Conservation (phyloP, 164 flowering plant species). For the Magnolia kwangsiensis region DNA sequence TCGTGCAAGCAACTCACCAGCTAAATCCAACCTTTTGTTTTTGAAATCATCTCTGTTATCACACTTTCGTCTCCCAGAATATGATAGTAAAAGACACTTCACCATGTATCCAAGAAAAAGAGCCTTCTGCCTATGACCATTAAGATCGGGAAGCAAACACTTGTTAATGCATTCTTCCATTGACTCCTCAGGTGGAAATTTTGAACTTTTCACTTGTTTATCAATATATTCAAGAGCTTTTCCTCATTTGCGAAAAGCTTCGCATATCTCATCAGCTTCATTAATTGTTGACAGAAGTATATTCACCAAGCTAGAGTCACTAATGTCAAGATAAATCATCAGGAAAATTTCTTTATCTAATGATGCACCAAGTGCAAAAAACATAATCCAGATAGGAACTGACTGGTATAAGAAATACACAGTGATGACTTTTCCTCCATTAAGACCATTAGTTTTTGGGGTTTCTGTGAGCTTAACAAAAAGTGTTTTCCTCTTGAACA, state of each 20-base stretch:
- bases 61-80: conserved; percentile 54
- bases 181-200: conserved; percentile 61
- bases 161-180: conserved; percentile 42
- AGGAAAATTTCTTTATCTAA: conserved; percentile 73
- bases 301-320: conserved; percentile 49
- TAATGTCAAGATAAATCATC: conserved; percentile 44
- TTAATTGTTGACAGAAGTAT: conserved; percentile 65
- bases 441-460: conserved; percentile 34
- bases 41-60: conserved; percentile 83
- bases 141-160: conserved; percentile 59
- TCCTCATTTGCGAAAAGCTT: conserved; percentile 47
- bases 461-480: conserved; percentile 43
- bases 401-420: conserved; percentile 43
- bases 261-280: conserved; percentile 59
- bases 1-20: conserved; percentile 74
- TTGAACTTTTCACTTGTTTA: conserved; percentile 27
- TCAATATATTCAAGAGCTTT: conserved; percentile 41
- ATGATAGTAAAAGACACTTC: conserved; percentile 64
- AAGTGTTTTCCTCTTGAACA: conserved; percentile 48
- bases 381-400: conserved; percentile 76
- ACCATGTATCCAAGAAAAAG: conserved; percentile 88
- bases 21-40: conserved; percentile 82
- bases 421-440: conserved; percentile 48
- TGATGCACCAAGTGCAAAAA: conserved; percentile 77
- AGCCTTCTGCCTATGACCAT: conserved; percentile 50